phyloP scores from a whole-genome alignment of 2,329 filamentous ascomycete species.

The Sarocladiaceae sp. region DNA sequence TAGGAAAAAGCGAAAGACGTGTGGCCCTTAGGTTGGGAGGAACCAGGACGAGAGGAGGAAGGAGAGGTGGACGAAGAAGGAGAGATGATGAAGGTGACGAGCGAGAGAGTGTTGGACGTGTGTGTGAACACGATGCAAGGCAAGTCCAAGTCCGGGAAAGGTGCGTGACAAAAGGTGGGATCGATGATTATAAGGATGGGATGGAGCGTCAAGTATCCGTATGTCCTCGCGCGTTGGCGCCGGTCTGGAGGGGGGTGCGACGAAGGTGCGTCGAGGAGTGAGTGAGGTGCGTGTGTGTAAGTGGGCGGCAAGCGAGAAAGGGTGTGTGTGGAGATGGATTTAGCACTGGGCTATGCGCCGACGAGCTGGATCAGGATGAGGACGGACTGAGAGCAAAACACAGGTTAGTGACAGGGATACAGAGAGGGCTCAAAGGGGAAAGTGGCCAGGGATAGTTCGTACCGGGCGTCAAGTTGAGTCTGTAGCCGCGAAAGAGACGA shows the following conservation, averaged over 20 bases:
- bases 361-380: conserved; percentile 8
- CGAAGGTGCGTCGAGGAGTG: neutral
- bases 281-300: conserved; percentile 1
- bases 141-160: conserved; percentile 4
- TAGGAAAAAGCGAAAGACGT: neutral
- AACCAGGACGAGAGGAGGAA: conserved; percentile 3
- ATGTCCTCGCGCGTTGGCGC: conserved; percentile 2
- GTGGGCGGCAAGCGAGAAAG: conserved; percentile 2
- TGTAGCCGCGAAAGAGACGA: conserved; percentile 5
- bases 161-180: conserved; percentile 4
- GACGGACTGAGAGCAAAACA: no score
- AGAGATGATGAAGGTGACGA: conserved; percentile 4
- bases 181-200: conserved; percentile 9
- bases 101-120: conserved; percentile 6
- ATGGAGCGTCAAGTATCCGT: conserved; percentile 1
- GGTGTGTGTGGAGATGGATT: neutral
- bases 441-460: neutral
- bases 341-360: conserved; percentile 6
- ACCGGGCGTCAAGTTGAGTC: conserved; percentile 8
- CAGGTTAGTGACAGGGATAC: neutral
- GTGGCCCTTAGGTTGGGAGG: neutral
- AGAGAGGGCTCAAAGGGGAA: neutral
- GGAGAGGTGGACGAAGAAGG: conserved; percentile 3
- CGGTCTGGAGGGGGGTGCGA: neutral
- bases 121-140: conserved; percentile 7